Evolutionary conservation across 176 grass and related monocot species (phyloP), one percentile per base, ranked within the genome.

Genomic region (Neostapfia colusana): DNA sequence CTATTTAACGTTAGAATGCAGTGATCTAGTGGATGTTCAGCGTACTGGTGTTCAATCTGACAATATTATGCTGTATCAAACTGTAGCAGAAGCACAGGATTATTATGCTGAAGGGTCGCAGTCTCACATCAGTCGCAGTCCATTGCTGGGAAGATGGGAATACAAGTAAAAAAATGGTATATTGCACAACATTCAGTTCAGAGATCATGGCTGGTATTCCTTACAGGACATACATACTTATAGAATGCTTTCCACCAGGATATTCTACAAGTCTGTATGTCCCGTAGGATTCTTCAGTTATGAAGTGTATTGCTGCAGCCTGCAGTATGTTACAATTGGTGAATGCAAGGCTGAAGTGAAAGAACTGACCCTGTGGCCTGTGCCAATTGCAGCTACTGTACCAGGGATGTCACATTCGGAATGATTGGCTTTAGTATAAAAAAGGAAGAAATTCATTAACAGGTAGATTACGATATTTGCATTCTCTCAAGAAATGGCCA

Each of bases 1-100:
- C 36, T 49, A 25, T 41, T 41, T 63, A 65, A 21, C 56, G 25
- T 28, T 55, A 69, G 26, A 63, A 12, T 8, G 8, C 43, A 20
- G 74, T 74, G 40, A 74, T 74, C 53, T 77, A 79, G 54, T 62
- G 36, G 75, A 62, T 83, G 80, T 83, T 83, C 85, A 69, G 69
- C 14, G 75, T 16, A 67, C 51, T 57, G 24, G 68, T 53, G n/a
- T 74, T 83, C 62, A 79, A 46, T 21, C 41, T 51, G 24, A 41
- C 55, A 67, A 65, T 27, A 10, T 53, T 18, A 18, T 70, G 2
- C 57, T 77, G 72, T 77, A 65, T 25, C 10, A 21, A 36, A 65
- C 66, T 39, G 57, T 77, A 77, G 73, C 4, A 7, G 15, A 13
- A 74, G 61, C 44, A 37, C 54, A 87, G 13, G 59, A 71, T 48